A percentile compares a stretch with the other conserved stretches of the same genome.
phyloP scores from a whole-genome alignment of 1,139 yeast species.

The Debaryomyces robertsiae region DNA sequence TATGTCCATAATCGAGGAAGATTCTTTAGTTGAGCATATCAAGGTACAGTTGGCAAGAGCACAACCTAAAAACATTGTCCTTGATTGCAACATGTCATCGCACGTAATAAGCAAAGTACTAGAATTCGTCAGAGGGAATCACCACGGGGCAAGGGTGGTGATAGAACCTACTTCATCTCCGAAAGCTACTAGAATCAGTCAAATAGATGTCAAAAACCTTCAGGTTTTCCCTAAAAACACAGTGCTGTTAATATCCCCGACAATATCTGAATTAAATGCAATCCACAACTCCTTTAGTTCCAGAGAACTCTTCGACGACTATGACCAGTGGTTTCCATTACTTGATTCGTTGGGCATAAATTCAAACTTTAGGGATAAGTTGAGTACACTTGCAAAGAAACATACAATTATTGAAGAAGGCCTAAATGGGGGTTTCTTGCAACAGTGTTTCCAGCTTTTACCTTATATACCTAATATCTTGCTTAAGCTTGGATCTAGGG shows the following conservation, averaged over 20 bases:
- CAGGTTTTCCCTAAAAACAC: constrained; percentile 35
- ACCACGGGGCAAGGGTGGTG: constrained; percentile 36
- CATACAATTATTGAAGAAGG: constrained; percentile 25
- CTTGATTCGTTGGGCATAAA: constrained; percentile 63
- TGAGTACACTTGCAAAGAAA: constrained; percentile 31
- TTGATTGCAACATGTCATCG: constrained; percentile 70
- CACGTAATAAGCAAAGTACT: constrained; percentile 44
- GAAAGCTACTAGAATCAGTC: constrained; percentile 50
- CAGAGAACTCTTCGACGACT: constrained; percentile 56
- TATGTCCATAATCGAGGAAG: constrained; percentile 65
- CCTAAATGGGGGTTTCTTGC: constrained; percentile 57
- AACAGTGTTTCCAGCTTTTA: constrained; percentile 67
- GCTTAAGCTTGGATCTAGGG: constrained; percentile 68
- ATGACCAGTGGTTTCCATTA: constrained; percentile 73
- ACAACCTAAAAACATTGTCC: constrained; percentile 49
- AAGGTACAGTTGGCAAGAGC: constrained; percentile 30
- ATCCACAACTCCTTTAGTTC: constrained; percentile 53
- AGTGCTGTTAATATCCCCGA: constrained; percentile 64
- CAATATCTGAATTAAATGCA: constrained; percentile 58
- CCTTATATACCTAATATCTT: constrained; percentile 73
- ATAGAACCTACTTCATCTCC: constrained; percentile 79
- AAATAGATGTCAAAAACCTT: constrained; percentile 18
- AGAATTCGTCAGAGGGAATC: constrained; percentile 18
- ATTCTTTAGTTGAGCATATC: constrained; percentile 46
- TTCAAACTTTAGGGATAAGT: constrained; percentile 43